Base-by-base conservation (phyloP, 768 basidiomycete genomes). In the Symmetrospora coprosmae region DNA sequence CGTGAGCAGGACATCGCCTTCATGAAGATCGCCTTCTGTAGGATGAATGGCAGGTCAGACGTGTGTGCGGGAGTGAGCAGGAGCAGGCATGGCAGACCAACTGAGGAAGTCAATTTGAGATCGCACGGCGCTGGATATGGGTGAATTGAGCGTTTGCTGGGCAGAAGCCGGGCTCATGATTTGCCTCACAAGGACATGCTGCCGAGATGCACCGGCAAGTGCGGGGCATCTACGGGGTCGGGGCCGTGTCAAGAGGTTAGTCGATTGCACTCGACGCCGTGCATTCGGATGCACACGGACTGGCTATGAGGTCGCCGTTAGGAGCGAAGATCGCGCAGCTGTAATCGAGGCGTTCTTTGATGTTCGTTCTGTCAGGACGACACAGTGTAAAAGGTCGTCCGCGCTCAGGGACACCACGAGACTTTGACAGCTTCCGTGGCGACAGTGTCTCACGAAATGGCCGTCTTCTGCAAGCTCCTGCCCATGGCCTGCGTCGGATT, bases 241-340 rank as follows among this genome's bases (percentile, higher is more conserved):
- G n/a, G n/a, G n/a, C n/a, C 47, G 6, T 16, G 28, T 17, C 4
- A 23, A 31, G 2, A 25, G 25, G 21, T n/a, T 16, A 25, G 3
- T 31, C 30, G 30, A 4, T 19, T 17, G 23, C 16, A 4, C 14
- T 16, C 21, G n/a, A 25, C 23, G 30, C 5, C 13, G n/a, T 41
- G 19, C 47, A 16, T 30, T 46, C 9, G 19, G 43, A n/a, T 11
- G 19, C 9, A 8, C 8, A 8, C 7, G 9, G 9, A 73, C 94
- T 96, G 35, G 91, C 91, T 37, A 94, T 87, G 19, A 96, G 77
- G 66, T 88, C 88, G 0, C 91, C 91, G 66, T 87, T 85, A n/a
- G 89, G 87, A 0, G 86, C 85, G 67, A 97, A 96, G 35, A 97
- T 75, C 1, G 91, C 91, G 73, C 91, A 97, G 9, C 86, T 88